These are phyloP conservation scores for Phytophthora ohioensis DNA, from an alignment of 352 stramenopile genomes.

Conservation along the genomic window DNA sequence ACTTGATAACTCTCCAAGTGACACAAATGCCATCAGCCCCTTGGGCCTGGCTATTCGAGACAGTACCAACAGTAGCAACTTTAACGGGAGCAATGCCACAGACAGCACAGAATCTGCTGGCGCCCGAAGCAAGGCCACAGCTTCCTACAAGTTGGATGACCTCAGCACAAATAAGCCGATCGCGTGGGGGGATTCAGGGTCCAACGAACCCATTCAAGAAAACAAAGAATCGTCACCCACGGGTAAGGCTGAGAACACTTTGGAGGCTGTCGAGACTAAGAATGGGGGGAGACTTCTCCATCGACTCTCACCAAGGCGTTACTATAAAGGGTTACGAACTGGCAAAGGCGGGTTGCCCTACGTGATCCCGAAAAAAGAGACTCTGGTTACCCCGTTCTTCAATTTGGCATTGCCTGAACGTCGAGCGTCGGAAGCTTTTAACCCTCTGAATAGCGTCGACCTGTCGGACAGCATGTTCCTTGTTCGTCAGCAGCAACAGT, in stretches of 20 bases:
- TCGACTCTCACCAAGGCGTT: conserved; percentile 34
- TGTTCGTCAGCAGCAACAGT: conserved; percentile 40
- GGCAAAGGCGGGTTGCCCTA: conserved; percentile 19
- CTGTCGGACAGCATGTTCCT: conserved; percentile 12
- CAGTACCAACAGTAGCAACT: conserved; percentile 1
- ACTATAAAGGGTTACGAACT: conserved; percentile 26
- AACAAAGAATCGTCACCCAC: not conserved
- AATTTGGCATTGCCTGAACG: conserved; percentile 16
- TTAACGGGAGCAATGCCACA: not conserved
- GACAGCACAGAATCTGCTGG: not conserved
- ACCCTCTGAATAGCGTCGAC: conserved; percentile 1
- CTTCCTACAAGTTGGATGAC: conserved; percentile 28
- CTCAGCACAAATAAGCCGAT: conserved; percentile 24
- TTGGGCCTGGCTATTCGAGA: conserved; percentile 25
- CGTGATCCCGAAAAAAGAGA: conserved; percentile 28
- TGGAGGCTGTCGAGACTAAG: conserved; percentile 24
- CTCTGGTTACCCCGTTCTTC: conserved; percentile 22
- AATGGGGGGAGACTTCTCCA: conserved; percentile 34
- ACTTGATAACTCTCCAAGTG: conserved; percentile 6
- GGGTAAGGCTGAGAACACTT: conserved; percentile 1
- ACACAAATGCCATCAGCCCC: conserved; percentile 23
- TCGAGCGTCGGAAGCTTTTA: conserved; percentile 12
- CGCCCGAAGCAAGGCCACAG: not conserved
- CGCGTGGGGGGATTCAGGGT: conserved; percentile 26
- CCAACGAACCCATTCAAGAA: conserved; percentile 17